Base-by-base conservation (phyloP, 2,329 filamentous ascomycete genomes). In the Ophiostoma ips region DNA sequence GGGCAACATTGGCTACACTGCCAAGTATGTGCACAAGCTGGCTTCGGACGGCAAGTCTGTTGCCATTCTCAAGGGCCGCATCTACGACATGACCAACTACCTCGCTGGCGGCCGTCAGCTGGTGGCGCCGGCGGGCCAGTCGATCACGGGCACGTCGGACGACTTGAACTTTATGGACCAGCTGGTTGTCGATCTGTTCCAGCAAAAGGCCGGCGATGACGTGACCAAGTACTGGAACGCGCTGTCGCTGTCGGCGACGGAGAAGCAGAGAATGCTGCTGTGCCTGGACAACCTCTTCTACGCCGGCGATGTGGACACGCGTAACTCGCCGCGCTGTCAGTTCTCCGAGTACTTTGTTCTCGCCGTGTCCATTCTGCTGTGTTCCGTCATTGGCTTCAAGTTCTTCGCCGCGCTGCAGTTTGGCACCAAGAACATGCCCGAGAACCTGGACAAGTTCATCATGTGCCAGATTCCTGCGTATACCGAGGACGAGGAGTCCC, bases 401-500 rank as follows among this genome's bases (percentile, higher is more conserved):
- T 98, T 98, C 71, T 75, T 96, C 57, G 94, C 94, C 31, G 92
- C 92, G 8, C 74, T 98, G 52, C 92, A 98, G 62, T 98, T 98
- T 60, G 83, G 87, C 41, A 81, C 76, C 58, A 95, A 94, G 70
- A 95, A 86, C 56, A 70, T 90, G 35, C 94, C 92, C 0, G 92
- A 98, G 67, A 92, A 95, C 62, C 77, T 98, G 30, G 92, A 98
- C 68, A 98, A 98, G 64, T 98, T 98, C 64, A 75, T 98, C 64
- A 95, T 98, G 67, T 94, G 87, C 62, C 94, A 95, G 66, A 90
- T 98, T 53, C 92, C 92, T 0, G 92, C 88, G 1, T 98, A 98
- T 61, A 98, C 92, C 1, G 92, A 98, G 71, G 92, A 96, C 62
- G 94, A 98, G 65, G 94, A 98, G 1, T 96, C 90, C 34, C 75